Evolutionary conservation across 371 early-diverging fungal species (phyloP).

Genomic region (Saksenaea vasiformis): DNA sequence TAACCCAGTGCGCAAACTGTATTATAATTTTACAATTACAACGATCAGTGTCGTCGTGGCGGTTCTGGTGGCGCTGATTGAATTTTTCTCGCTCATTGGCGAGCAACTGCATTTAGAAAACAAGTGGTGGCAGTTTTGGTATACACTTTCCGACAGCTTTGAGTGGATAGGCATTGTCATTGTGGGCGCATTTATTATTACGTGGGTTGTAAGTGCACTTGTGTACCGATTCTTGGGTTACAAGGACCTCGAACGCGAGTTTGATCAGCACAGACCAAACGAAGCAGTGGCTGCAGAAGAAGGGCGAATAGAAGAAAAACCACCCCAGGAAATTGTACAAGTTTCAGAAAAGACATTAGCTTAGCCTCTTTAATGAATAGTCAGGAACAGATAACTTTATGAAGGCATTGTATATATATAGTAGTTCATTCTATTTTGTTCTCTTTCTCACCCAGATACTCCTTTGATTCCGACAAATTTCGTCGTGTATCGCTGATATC

Average conservation of each 20-base stretch:
- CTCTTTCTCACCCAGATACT: no score
- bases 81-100: slow-evolving; percentile 53
- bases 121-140: slow-evolving; percentile 61
- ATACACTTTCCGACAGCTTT: slow-evolving; percentile 50
- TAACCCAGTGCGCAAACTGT: slow-evolving; percentile 62
- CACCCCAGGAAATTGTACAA: background rate
- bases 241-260: slow-evolving; percentile 42
- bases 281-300: background rate
- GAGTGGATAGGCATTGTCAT: slow-evolving; percentile 59
- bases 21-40: slow-evolving; percentile 68
- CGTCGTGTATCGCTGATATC: no score
- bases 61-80: slow-evolving; percentile 55
- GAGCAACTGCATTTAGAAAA: slow-evolving; percentile 49
- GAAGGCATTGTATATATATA: background rate
- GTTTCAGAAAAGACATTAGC: background rate
- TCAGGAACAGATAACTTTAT: background rate
- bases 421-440: no score
- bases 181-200: slow-evolving; percentile 49
- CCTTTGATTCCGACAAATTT: no score
- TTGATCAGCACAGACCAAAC: slow-evolving; percentile 27
- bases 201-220: slow-evolving; percentile 49
- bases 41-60: slow-evolving; percentile 62
- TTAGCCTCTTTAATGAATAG: no score
- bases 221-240: slow-evolving; percentile 47
- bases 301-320: background rate